These are phyloP conservation scores for Arachnopeziza araneosa DNA, from an alignment of 2,329 filamentous ascomycete species.

Conservation along the genomic window DNA sequence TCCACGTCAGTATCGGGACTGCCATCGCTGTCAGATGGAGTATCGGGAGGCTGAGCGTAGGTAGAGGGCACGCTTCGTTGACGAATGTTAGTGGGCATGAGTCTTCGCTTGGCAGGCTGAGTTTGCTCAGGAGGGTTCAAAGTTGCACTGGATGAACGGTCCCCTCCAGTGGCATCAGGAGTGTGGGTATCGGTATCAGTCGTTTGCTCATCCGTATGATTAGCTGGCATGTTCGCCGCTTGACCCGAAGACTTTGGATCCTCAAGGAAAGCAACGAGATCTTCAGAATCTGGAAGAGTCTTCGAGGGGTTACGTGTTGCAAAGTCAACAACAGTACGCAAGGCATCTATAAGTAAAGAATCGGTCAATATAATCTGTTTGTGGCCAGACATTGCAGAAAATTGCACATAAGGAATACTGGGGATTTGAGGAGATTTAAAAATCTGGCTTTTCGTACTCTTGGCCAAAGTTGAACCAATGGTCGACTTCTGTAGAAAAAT, in stretches of 20 bases:
- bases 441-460: neutral
- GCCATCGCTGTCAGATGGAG: neutral
- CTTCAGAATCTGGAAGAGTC: neutral
- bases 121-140: neutral
- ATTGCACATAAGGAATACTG: neutral
- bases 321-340: neutral
- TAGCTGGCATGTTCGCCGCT: neutral
- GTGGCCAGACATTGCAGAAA: neutral
- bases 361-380: neutral
- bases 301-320: neutral
- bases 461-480: neutral
- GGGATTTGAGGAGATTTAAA: neutral
- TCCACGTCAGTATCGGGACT: neutral
- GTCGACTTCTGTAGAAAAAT: neutral
- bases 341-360: neutral
- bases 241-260: neutral
- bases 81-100: no score
- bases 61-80: neutral
- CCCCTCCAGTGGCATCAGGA: no score
- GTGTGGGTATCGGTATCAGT: neutral
- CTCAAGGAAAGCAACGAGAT: neutral
- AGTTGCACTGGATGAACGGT: no score
- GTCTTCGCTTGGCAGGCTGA: no score
- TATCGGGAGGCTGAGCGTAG: neutral
- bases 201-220: neutral